Conservation (phyloP, 306 rosid species). For the Castanea crenata region DNA sequence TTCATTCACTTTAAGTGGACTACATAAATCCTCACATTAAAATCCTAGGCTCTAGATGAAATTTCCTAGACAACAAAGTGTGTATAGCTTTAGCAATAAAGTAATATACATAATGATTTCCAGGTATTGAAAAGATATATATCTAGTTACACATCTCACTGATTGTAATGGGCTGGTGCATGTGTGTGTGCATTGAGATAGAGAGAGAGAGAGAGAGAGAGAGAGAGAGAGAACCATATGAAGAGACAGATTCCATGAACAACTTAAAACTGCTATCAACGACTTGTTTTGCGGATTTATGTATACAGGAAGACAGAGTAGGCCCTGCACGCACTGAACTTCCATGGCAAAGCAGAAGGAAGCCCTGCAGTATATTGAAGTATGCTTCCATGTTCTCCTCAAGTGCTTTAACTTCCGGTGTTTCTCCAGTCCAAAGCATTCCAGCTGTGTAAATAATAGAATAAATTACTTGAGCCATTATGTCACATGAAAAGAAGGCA, state of each 20-base stretch:
- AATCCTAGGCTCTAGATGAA: background rate
- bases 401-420: conserved; percentile 48
- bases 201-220: too few species aligned
- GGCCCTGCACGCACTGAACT: conserved; percentile 73
- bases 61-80: too few species aligned
- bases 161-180: background rate
- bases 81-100: background rate
- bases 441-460: conserved; percentile 56
- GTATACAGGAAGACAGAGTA: conserved; percentile 62
- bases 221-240: conserved; percentile 48
- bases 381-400: conserved; percentile 75
- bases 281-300: conserved; percentile 62
- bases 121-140: background rate
- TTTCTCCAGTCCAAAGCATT: conserved; percentile 86
- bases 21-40: background rate
- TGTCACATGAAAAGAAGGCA: background rate
- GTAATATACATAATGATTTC: background rate
- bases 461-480: background rate
- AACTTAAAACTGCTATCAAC: conserved; percentile 76
- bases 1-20: background rate
- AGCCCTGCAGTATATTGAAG: conserved; percentile 75
- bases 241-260: conserved; percentile 63
- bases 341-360: conserved; percentile 81
- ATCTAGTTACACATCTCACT: background rate
- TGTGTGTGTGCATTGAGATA: background rate